Percentiles rank a stretch among this genome's conserved stretches.
Conservation (phyloP, 345 rosid genomes). For the Sapria himalayana region DNA sequence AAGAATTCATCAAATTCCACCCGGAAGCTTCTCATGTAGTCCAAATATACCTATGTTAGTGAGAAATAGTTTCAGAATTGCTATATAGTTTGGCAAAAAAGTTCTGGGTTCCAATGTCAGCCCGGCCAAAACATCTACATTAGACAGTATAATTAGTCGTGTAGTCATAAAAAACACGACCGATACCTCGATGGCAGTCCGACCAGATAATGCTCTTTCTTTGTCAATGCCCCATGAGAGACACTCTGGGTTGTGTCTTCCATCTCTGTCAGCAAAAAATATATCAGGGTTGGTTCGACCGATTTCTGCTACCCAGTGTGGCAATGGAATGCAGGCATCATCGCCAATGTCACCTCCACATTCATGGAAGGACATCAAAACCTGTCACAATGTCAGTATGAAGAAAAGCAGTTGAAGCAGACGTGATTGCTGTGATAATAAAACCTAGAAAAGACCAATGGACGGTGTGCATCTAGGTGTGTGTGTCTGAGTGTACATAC, state of each 20-base stretch:
- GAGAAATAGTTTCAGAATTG: too few species aligned
- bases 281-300: constrained; percentile 84
- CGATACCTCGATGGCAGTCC: constrained; percentile 96
- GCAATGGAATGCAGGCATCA: constrained; percentile 93
- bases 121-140: background rate
- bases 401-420: too few species aligned
- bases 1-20: constrained; percentile 62
- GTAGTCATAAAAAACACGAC: too few species aligned
- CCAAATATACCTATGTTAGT: constrained; percentile 71
- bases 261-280: constrained; percentile 92
- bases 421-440: too few species aligned
- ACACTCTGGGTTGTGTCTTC: constrained; percentile 88
- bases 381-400: constrained; percentile 23
- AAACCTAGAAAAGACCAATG: too few species aligned
- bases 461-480: too few species aligned
- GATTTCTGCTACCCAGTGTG: constrained; percentile 92
- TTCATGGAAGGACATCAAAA: constrained; percentile 93
- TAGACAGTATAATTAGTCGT: too few species aligned
- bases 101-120: background rate
- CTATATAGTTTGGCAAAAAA: too few species aligned
- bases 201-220: constrained; percentile 77
- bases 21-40: constrained; percentile 92
- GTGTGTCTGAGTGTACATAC: too few species aligned
- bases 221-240: constrained; percentile 95
- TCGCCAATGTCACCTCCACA: constrained; percentile 97